Percentiles rank a stretch among this genome's conserved stretches.
phyloP scores from a whole-genome alignment of 805 yeast genomes.

The Zygosaccharomyces kombuchaensis region DNA sequence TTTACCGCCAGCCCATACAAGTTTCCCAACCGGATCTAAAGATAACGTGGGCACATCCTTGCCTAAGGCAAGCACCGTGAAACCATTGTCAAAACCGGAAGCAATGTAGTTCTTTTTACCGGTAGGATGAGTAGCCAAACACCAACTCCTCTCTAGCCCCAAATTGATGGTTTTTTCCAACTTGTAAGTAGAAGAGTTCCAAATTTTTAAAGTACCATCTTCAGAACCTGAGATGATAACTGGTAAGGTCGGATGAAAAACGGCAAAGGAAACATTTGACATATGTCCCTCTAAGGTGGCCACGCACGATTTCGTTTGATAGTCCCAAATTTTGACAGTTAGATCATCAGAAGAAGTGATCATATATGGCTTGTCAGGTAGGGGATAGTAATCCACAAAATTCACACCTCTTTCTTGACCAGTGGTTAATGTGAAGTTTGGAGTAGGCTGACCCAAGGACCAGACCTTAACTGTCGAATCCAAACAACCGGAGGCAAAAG shows the following conservation, averaged over 20 bases:
- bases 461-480: constrained; percentile 96
- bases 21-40: constrained; percentile 88
- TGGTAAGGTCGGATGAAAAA: constrained; percentile 97
- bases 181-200: constrained; percentile 94
- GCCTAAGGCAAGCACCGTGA: constrained; percentile 82
- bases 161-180: constrained; percentile 87
- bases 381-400: constrained; percentile 94
- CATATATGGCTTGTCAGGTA: constrained; percentile 93
- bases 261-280: constrained; percentile 92
- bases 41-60: constrained; percentile 91
- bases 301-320: constrained; percentile 92
- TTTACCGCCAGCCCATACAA: constrained; percentile 72
- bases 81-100: constrained; percentile 93
- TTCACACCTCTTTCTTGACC: constrained; percentile 94
- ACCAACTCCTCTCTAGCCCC: constrained; percentile 96
- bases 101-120: constrained; percentile 72
- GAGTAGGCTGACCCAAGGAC: constrained; percentile 82
- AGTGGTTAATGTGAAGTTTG: constrained; percentile 88
- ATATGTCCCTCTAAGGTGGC: constrained; percentile 93
- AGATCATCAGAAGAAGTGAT: constrained; percentile 89
- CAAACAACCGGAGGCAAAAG: constrained; percentile 95
- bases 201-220: constrained; percentile 88
- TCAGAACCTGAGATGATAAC: constrained; percentile 93
- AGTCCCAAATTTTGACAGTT: constrained; percentile 89
- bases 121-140: constrained; percentile 67